Evolutionary conservation across 805 yeast species (phyloP).

Genomic region (Candida tallmaniae): DNA sequence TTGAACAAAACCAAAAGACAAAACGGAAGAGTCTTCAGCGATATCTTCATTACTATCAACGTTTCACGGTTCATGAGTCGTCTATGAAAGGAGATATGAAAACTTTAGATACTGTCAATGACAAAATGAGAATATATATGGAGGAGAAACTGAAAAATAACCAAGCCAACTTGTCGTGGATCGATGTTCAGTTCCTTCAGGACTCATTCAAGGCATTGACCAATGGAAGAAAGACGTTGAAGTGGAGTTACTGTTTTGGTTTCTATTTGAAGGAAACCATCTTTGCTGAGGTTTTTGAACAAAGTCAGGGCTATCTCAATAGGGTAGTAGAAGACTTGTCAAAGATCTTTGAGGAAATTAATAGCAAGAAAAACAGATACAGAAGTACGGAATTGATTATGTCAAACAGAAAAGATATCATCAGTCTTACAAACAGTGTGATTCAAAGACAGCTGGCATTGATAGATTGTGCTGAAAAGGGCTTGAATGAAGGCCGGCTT

Average conservation of each 20-base stretch:
- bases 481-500: slow-evolving; percentile 32
- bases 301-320: slow-evolving; percentile 60
- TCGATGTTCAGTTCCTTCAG: slow-evolving; percentile 77
- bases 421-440: slow-evolving; percentile 42
- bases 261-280: slow-evolving; percentile 56
- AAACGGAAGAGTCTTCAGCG: slow-evolving; percentile 51
- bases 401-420: slow-evolving; percentile 32
- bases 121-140: slow-evolving; percentile 61
- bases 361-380: slow-evolving; percentile 20
- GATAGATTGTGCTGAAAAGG: slow-evolving; percentile 41
- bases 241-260: slow-evolving; percentile 88
- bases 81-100: slow-evolving; percentile 70
- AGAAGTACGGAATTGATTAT: slow-evolving; percentile 28
- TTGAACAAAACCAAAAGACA: slow-evolving; percentile 34
- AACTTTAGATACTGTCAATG: slow-evolving; percentile 59
- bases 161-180: slow-evolving; percentile 57
- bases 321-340: slow-evolving; percentile 67
- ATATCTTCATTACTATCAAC: slow-evolving; percentile 70
- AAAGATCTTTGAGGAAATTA: slow-evolving; percentile 48
- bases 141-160: slow-evolving; percentile 25
- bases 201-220: slow-evolving; percentile 65
- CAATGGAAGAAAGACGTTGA: slow-evolving; percentile 68
- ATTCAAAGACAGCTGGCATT: slow-evolving; percentile 35
- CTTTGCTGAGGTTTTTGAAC: slow-evolving; percentile 61
- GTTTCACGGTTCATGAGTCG: slow-evolving; percentile 70